phyloP scores from a whole-genome alignment of 1,139 yeast species.

The Yamadazyma conglobata region DNA sequence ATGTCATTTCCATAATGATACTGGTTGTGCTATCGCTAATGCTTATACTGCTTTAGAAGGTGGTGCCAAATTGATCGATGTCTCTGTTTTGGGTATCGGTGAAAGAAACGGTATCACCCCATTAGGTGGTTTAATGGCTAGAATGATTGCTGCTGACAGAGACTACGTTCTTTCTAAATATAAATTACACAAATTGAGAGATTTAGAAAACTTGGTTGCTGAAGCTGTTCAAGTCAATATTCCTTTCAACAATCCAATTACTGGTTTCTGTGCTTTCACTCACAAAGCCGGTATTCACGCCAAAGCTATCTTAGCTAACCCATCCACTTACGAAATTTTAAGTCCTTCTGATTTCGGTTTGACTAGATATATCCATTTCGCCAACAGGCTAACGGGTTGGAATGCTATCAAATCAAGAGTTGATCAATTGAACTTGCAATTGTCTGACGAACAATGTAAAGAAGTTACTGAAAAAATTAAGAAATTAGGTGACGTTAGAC shows the following conservation, averaged over 20 bases:
- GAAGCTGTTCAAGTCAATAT: slow-evolving; percentile 96
- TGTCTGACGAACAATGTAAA: slow-evolving; percentile 91
- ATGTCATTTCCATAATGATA: slow-evolving; percentile 98
- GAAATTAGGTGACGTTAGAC: slow-evolving; percentile 91
- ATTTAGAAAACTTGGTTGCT: slow-evolving; percentile 91
- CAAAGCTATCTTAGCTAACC: slow-evolving; percentile 96
- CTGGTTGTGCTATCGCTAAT: slow-evolving; percentile 98
- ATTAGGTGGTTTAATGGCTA: slow-evolving; percentile 96
- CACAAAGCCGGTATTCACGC: slow-evolving; percentile 99
- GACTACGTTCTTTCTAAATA: slow-evolving; percentile 94
- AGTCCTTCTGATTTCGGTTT: slow-evolving; percentile 94
- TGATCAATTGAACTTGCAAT: slow-evolving; percentile 87
- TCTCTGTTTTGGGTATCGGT: slow-evolving; percentile 95
- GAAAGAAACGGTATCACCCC: slow-evolving; percentile 99
- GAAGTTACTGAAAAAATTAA: slow-evolving; percentile 93
- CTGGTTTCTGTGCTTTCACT: slow-evolving; percentile 99
- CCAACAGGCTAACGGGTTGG: slow-evolving; percentile 98
- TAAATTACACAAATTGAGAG: slow-evolving; percentile 94
- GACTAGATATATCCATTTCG: slow-evolving; percentile 93
- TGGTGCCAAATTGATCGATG: slow-evolving; percentile 94
- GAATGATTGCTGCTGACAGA: slow-evolving; percentile 98
- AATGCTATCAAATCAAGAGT: slow-evolving; percentile 98
- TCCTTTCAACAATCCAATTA: slow-evolving; percentile 97
- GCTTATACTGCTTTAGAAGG: slow-evolving; percentile 98
- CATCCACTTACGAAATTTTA: slow-evolving; percentile 94